These are phyloP conservation scores for Silene noctiflora DNA, from an alignment of 179 eudicot genomes.

Conservation along the genomic window DNA sequence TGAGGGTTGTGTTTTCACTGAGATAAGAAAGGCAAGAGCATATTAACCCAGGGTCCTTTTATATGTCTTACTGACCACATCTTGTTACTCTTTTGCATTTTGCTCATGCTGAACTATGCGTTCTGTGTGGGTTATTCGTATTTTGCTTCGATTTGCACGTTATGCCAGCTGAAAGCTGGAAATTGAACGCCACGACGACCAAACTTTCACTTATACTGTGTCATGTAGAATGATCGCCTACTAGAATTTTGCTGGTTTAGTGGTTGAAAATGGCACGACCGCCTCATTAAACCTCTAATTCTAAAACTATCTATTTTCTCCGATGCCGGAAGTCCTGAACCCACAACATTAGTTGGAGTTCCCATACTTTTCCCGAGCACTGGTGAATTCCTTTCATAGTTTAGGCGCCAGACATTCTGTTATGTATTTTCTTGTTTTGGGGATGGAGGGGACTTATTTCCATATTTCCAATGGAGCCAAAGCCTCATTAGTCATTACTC, in stretches of 20 bases:
- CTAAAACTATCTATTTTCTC: neutral
- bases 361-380: neutral
- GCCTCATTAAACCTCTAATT: neutral
- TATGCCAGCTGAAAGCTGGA: neutral
- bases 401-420: neutral
- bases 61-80: neutral
- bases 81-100: neutral
- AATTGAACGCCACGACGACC: neutral
- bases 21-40: neutral
- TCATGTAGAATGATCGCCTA: constrained; percentile 1
- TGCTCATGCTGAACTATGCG: neutral
- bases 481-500: too few relatives aligned
- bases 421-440: neutral
- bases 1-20: constrained; percentile 5
- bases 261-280: neutral
- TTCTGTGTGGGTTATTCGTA: neutral
- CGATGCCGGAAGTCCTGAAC: neutral
- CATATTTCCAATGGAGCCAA: too few relatives aligned
- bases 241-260: neutral
- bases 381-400: neutral
- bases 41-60: neutral
- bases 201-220: neutral
- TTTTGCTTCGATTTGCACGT: neutral
- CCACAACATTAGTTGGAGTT: neutral
- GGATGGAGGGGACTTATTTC: neutral